A percentile compares a stretch with the other conserved stretches of the same genome.
Conservation (phyloP, 257 asterid genomes). For the Nemophila menziesii region DNA sequence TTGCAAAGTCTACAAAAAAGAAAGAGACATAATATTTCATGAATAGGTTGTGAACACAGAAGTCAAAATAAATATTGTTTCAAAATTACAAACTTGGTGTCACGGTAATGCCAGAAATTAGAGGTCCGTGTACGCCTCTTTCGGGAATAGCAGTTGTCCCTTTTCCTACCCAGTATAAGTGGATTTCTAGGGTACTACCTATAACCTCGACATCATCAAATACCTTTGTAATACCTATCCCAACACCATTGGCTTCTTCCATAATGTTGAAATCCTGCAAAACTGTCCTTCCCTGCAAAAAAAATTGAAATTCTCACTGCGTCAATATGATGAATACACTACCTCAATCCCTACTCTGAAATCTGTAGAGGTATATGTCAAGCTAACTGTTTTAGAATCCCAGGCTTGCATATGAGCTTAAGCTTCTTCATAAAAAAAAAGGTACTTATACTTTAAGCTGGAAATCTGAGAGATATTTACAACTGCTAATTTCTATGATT, state of each 20-base stretch:
- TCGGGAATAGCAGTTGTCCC: conserved; percentile 79
- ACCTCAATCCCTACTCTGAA: background rate
- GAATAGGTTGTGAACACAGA: too few species aligned
- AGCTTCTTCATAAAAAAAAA: too few species aligned
- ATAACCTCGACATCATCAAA: conserved; percentile 33
- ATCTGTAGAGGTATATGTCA: too few species aligned
- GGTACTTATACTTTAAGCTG: too few species aligned
- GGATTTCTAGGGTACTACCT: conserved; percentile 70
- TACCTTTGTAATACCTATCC: conserved; percentile 38
- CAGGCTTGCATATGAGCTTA: too few species aligned
- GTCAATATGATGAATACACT: background rate
- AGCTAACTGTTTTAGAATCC: too few species aligned
- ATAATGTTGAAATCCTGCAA: conserved; percentile 48
- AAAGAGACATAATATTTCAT: conserved; percentile 1
- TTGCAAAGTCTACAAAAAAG: conserved; percentile 41
- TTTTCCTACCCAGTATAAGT: conserved; percentile 89
- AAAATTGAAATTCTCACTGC: conserved; percentile 1
- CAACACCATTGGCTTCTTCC: conserved; percentile 52
- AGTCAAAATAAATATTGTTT: background rate
- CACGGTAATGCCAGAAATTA: conserved; percentile 76
- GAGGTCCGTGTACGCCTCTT: conserved; percentile 82
- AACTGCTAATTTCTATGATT: too few species aligned
- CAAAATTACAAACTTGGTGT: conserved; percentile 58
- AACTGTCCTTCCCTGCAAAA: conserved; percentile 62
- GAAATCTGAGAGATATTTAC: too few species aligned